Evolutionary conservation across 768 basidiomycete genomes (phyloP), one percentile per base, ranked within the genome.

Genomic region (Boletales sp.): DNA sequence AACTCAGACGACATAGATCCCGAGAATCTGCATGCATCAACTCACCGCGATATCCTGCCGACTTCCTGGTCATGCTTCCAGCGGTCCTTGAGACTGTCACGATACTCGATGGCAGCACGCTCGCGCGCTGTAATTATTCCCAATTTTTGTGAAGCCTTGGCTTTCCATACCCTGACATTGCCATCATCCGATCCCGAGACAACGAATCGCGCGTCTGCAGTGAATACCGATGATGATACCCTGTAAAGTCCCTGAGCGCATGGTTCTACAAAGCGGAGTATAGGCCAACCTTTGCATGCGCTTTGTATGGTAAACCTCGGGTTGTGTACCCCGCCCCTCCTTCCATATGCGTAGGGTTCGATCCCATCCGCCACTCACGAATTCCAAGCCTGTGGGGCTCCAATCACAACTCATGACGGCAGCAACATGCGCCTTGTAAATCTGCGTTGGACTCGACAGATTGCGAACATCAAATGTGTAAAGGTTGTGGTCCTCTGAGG

Each of bases 401-500:
- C 97, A 98, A 54, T 98, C 95, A 60, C 94, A 95, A 43, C 84
- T 84, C 87, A 94, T 97, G 37, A 97, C 97, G 4, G 93, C 92
- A 0, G 90, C 91, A 17, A 97, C 95, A 66, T 99, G 97, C 0
- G 84, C 94, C 69, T 98, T 98, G 79, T 95, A 98, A 24, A 98
- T 89, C 53, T 95, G 90, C 2, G 83, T 90, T 5, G 97, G 92
- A 2, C 80, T 75, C 12, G 79, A 71, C 19, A 99, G 77, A 48
- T 88, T 81, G 38, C 97, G 82, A 43, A 98, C 87, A 63, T 99
- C 97, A 67, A 97, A 99, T 0, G 97, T 97, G 69, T 98, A 98
- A 21, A 98, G 77, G 61, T 97, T 97, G 72, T 98, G 94, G 63
- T 98, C 95, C 74, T 98, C 97, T 0, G 94, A 97, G n/a, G 91